Evolutionary conservation across 2,329 filamentous ascomycete genomes (phyloP).

Genomic region (Tolypocladium inflatum): DNA sequence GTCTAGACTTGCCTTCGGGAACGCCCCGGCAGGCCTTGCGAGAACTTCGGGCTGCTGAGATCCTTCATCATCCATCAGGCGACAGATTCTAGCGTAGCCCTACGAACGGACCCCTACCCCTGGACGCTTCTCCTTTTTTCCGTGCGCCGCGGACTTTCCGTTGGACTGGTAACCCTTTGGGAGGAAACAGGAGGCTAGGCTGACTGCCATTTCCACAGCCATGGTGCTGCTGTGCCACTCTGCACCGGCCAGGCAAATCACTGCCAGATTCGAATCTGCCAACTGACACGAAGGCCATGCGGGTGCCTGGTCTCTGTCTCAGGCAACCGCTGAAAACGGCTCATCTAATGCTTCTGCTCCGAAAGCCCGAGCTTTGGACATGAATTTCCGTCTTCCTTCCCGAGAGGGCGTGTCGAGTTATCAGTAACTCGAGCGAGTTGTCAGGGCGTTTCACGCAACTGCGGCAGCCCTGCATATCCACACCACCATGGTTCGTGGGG

Average conservation of each 20-base stretch:
- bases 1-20: not conserved
- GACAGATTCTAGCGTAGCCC: constrained; percentile 2
- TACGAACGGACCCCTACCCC: not conserved
- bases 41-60: not conserved
- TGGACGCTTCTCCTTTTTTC: not conserved
- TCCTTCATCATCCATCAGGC: constrained; percentile 1
- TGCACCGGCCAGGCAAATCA: not conserved
- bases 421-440: not conserved
- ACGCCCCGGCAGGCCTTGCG: not conserved
- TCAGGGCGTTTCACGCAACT: not conserved
- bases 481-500: not conserved
- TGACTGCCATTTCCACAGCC: not conserved
- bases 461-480: not conserved
- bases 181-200: not conserved
- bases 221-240: not conserved
- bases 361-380: not conserved
- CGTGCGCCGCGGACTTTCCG: not conserved
- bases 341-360: not conserved
- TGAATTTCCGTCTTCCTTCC: not conserved
- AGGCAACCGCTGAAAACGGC: not conserved
- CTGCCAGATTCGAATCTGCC: constrained; percentile 1
- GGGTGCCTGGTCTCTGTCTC: not conserved
- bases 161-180: not conserved
- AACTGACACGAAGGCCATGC: not conserved
- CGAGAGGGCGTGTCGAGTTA: not conserved